Evolutionary conservation across 2,329 filamentous ascomycete genomes (phyloP), one percentile per base, ranked within the genome.

Genomic region (Neurospora crassa): DNA sequence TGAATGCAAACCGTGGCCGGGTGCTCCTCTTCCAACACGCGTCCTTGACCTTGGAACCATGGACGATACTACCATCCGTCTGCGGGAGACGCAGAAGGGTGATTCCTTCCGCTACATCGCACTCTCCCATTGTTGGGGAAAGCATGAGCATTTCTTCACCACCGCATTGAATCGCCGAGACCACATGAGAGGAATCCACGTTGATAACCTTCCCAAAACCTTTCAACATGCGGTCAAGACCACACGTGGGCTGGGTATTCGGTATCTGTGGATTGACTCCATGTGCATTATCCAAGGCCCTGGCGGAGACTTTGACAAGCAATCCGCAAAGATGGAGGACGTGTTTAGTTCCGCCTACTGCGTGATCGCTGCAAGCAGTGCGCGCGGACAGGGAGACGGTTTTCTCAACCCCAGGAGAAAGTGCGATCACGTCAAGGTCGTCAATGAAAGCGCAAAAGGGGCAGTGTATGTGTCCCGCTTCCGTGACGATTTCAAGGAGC

Each of bases 301-400:
- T 29, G 24, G 1, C 0, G 74, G 74, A 0, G 74, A 78, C 69
- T 77, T 76, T 14, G 18, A 72, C 10, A 14, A 69, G 0, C 71
- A 78, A 41, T 71, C 75, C 0, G 71, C 71, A 18, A 68, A 69
- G 8, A 78, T 78, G 76, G 76, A 78, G 37, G 59, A 70, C 0
- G 73, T 76, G 1, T 78, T 75, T 59, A 75, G 74, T 37, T 71
- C 69, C 3, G 76, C 77, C 0, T 77, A 77, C 43, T 78, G 76
- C 40, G 75, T 77, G 1, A 37, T 78, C 5, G 74, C 76, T 0
- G 76, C 76, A 6, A 76, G 72, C 10, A 69, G 74, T 1, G 74
- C 76, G 2, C 40, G 8, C 2, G 71, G 74, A 0, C 72, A 74
- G 11, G 42, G 68, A 0, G 73, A 73, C 18, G 76, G 77, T 0